Evolutionary conservation across 139 green algal genomes (phyloP).

Genomic region (Edaphochlamys debaryana): DNA sequence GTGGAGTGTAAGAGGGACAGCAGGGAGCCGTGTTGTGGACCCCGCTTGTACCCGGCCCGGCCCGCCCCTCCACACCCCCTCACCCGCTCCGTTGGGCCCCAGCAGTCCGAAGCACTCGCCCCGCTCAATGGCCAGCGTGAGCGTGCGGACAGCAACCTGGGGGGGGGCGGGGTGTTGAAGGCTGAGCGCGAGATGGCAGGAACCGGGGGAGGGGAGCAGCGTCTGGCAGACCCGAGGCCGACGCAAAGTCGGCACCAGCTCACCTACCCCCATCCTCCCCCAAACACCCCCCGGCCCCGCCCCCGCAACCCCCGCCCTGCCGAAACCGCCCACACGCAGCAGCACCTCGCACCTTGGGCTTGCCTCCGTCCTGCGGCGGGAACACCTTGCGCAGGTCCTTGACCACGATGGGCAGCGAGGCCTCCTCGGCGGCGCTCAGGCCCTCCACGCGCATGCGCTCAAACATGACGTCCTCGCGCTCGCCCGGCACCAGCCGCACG

Average conservation of each 20-base stretch:
- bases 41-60: too few species aligned
- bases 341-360: slow-evolving; percentile 42
- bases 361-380: slow-evolving; percentile 64
- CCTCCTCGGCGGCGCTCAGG: neutral
- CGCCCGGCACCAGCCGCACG: neutral
- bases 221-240: neutral
- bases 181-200: neutral
- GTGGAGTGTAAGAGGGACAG: neutral
- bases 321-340: too few species aligned
- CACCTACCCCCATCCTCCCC: neutral
- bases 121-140: slow-evolving; percentile 57
- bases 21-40: too few species aligned
- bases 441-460: slow-evolving; percentile 30
- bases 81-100: slow-evolving; percentile 90
- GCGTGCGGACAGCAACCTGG: slow-evolving; percentile 68
- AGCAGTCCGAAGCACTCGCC: slow-evolving; percentile 79
- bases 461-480: slow-evolving; percentile 33
- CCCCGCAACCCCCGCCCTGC: neutral
- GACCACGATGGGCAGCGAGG: slow-evolving; percentile 76
- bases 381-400: slow-evolving; percentile 82
- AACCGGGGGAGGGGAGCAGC: neutral
- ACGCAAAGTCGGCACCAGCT: neutral
- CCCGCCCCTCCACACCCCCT: neutral
- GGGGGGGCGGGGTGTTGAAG: too few species aligned
- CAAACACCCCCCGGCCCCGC: neutral